These are phyloP conservation scores for Penicillium sp. DNA, from an alignment of 2,329 filamentous ascomycete genomes.

Conservation along the genomic window DNA sequence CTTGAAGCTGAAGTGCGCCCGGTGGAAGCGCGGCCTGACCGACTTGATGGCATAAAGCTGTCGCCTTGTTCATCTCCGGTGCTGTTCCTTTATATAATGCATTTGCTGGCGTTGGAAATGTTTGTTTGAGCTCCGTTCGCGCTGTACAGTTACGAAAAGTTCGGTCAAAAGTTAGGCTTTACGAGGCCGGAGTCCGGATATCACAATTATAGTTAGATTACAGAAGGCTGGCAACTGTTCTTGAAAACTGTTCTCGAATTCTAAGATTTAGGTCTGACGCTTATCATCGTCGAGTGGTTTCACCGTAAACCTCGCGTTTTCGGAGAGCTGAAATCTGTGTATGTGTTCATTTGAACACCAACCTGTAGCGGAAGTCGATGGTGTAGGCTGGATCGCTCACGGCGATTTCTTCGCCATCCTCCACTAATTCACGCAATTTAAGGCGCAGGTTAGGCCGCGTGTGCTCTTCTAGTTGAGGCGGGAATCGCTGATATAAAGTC, in stretches of 20 bases:
- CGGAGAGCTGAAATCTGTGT: neutral
- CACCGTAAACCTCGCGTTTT: neutral
- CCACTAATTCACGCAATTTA: constrained; percentile 75
- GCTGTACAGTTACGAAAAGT: constrained; percentile 40
- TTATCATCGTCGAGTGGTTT: constrained; percentile 9
- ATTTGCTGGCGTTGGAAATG: constrained; percentile 43
- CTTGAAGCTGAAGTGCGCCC: constrained; percentile 77
- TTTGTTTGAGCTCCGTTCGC: constrained; percentile 28
- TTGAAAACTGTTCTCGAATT: constrained; percentile 25
- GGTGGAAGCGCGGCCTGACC: constrained; percentile 48
- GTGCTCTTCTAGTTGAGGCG: constrained; percentile 77
- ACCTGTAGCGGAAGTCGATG: constrained; percentile 65
- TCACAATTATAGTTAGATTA: constrained; percentile 29
- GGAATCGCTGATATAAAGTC: constrained; percentile 87
- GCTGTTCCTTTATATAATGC: constrained; percentile 33
- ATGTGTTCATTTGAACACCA: constrained; percentile 47
- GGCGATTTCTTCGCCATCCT: constrained; percentile 82
- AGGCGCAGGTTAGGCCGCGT: constrained; percentile 80
- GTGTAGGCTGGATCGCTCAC: constrained; percentile 90
- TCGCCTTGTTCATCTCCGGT: constrained; percentile 8
- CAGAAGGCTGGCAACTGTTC: constrained; percentile 28
- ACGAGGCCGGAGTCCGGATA: constrained; percentile 36
- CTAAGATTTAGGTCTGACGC: constrained; percentile 13
- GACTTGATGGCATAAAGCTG: constrained; percentile 42
- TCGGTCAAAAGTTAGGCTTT: constrained; percentile 34